These are phyloP conservation scores for Cymbopogon citratus DNA, from an alignment of 176 grass and related monocot species.

Conservation along the genomic window DNA sequence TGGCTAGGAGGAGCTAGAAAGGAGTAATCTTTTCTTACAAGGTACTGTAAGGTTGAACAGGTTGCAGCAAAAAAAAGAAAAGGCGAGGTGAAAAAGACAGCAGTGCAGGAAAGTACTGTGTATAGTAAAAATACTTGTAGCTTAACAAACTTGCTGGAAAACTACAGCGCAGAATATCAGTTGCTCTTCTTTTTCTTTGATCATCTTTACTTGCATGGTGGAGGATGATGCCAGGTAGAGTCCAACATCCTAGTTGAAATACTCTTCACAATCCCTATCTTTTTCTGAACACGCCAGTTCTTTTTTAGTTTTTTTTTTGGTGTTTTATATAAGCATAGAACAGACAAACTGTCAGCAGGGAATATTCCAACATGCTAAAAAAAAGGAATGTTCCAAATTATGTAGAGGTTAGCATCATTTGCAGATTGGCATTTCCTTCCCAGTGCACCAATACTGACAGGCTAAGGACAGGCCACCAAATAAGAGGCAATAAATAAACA, in stretches of 20 bases:
- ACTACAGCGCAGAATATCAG: background rate
- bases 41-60: background rate
- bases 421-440: background rate
- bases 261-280: no score
- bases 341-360: background rate
- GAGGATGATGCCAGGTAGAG: background rate
- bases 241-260: no score
- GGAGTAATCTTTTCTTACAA: constrained; percentile 17
- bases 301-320: no score
- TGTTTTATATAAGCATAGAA: no score
- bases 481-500: background rate
- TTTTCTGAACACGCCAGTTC: no score
- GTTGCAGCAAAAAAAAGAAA: background rate
- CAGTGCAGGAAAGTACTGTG: background rate
- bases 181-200: background rate
- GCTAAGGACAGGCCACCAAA: background rate
- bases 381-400: background rate
- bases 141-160: background rate
- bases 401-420: background rate
- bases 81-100: background rate
- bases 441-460: background rate
- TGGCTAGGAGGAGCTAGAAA: background rate
- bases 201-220: background rate
- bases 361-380: no score
- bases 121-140: no score